phyloP scores from a whole-genome alignment of 345 rosid genomes.

The Lagerstroemia speciosa region DNA sequence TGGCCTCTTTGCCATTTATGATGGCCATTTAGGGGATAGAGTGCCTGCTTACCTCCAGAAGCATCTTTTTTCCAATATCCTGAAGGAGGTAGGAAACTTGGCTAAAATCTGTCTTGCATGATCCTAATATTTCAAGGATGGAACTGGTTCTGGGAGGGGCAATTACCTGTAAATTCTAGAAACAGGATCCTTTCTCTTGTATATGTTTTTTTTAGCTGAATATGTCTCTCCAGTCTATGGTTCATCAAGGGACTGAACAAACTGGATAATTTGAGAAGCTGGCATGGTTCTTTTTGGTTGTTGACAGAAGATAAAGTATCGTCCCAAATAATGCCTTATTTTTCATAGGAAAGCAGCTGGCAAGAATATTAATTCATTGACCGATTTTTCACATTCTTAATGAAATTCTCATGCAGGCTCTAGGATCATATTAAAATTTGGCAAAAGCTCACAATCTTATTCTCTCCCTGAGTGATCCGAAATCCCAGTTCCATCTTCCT shows the following conservation, averaged over 20 bases:
- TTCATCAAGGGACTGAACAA: too few species aligned
- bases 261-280: neutral
- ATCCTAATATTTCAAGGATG: neutral
- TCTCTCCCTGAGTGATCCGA: neutral
- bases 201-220: too few species aligned
- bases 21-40: slow-evolving; percentile 19
- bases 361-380: neutral
- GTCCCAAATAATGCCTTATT: neutral
- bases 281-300: neutral
- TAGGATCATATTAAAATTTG: neutral
- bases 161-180: neutral
- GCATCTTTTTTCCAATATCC: slow-evolving; percentile 18
- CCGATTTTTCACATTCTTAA: neutral
- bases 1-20: slow-evolving; percentile 22
- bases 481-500: neutral
- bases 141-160: neutral
- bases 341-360: neutral
- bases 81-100: slow-evolving; percentile 13
- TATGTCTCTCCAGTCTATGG: too few species aligned
- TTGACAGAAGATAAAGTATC: neutral
- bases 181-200: too few species aligned
- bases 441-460: neutral
- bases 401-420: neutral
- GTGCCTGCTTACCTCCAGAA: slow-evolving; percentile 17
- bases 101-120: neutral